Base-by-base conservation (phyloP, 2,329 filamentous ascomycete genomes). In the Passalora sequoiae region DNA sequence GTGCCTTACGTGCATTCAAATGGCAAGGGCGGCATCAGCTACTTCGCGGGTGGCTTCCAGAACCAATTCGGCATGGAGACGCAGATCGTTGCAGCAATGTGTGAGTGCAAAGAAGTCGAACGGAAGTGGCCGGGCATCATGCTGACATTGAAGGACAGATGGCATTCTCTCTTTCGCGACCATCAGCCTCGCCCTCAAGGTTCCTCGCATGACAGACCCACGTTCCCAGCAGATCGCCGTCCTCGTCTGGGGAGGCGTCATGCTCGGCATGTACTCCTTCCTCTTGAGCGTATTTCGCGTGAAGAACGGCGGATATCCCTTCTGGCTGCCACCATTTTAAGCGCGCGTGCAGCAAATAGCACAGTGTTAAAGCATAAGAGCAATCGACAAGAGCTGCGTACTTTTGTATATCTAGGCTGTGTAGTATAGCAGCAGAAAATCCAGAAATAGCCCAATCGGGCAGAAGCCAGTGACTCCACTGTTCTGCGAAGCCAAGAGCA, bases 281-380 rank as follows among this genome's bases (percentile, higher is more conserved):
- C 74, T 98, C 51, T 77, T 98, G 54, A 96, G 86, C 68, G 75
- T 95, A 51, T 98, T 98, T 77, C 81, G 89, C 59, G 74, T 85
- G 59, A 98, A 98, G 81, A 98, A 97, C 63, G 81, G 82, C 24
- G 88, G 88, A 17, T 98, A 98, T 68, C 89, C 89, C 12, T 96
- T 97, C 70, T 89, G 82, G 61, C 76, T 98, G 49, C 92, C 92
- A 43, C 92, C 92, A 8, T 97, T 98, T 67, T 83, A 73, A 29
- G 30, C 30, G 20, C 5, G 4, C 1, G 12, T 12, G 8, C 17
- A 28, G 9, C 28, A 10, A 15, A 24, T 12, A 12, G 40, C 13
- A 36, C 10, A 27, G 22, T 16, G 16, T 36, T 13, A 32, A 32
- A 39, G 37, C 37, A 16, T 6, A 16, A 6, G 16, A 13, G 17